Evolutionary conservation across 495 filamentous ascomycete genomes (phyloP).

Genomic region (Annulohypoxylon bovei): DNA sequence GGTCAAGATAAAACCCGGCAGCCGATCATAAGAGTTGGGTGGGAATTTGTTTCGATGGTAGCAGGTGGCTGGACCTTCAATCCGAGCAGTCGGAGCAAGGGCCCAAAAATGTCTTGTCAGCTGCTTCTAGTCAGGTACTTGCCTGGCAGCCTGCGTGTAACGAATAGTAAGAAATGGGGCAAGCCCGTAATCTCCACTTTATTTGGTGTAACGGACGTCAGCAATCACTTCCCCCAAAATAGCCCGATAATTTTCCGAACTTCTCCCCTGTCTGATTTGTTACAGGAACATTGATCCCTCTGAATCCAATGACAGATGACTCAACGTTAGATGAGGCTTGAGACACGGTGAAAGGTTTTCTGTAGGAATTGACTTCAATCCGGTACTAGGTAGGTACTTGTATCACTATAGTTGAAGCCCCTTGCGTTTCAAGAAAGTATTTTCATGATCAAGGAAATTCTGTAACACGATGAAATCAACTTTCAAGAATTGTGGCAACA

Average conservation of each 20-base stretch:
- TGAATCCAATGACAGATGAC: background rate
- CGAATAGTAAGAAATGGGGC: constrained; percentile 7
- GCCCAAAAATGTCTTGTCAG: background rate
- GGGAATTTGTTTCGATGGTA: constrained; percentile 17
- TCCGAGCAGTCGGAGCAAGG: background rate
- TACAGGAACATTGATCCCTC: no score
- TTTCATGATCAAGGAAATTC: background rate
- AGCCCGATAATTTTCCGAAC: constrained; percentile 1
- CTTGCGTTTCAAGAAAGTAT: background rate
- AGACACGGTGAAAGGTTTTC: background rate
- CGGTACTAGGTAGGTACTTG: background rate
- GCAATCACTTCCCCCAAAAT: background rate
- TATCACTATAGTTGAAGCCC: background rate
- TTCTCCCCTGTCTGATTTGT: background rate
- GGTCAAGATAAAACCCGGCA: constrained; percentile 44
- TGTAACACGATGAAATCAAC: background rate
- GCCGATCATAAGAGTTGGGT: constrained; percentile 30
- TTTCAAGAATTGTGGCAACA: background rate
- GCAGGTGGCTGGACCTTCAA: constrained; percentile 18
- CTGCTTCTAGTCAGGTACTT: background rate
- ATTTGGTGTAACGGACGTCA: constrained; percentile 5
- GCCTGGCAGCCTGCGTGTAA: background rate
- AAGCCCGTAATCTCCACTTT: constrained; percentile 1
- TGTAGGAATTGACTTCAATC: background rate
- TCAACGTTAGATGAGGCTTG: background rate